Evolutionary conservation across 805 yeast species (phyloP), one percentile per base, ranked within the genome.

Genomic region (Metschnikowia lunata): DNA sequence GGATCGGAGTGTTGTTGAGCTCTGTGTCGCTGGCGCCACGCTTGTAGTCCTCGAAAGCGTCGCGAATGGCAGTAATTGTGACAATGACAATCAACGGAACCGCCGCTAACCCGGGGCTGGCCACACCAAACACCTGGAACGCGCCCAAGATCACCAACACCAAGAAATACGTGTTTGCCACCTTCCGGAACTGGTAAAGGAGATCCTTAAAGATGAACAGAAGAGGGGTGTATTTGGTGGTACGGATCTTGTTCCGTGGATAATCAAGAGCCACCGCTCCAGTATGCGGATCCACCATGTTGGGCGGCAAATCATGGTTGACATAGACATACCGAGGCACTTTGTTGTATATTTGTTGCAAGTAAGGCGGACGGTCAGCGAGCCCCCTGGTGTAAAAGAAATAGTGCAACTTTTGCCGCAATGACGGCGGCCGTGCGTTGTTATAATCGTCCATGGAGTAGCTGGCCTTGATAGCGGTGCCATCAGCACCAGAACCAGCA

Each of bases 181-280:
- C 79, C 62, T 90, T 91, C 54, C 78, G 80, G 40, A 61, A 43
- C 68, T 93, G 98, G 51, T 78, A 75, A 37, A 67, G 63, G 38
- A 91, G 63, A 65, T 91, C 89, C 62, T 89, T 89, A 3, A 98
- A 98, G 28, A 93, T 52, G 59, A 91, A 91, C 8, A 88, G 72
- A 37, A 93, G 60, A 6, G 98, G 97, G 2, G 97, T 91, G 64
- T 91, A 91, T 68, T 88, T 91, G 2, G 99, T 88, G 0, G 98
- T 89, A 69, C 97, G 80, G 54, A 93, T 88, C 63, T 93, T 90
- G 71, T 91, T 91, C 57, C 97, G 76, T 9, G 95, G 81, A 59
- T 85, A 91, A n/a, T 64, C 60, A 0, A 73, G 71, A 14, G 57
- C 59, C 1, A 91, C 86, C 31, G 76, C 74, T 11, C 84, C 83